Base-by-base conservation (phyloP, 257 asterid genomes). In the Forsythia viridissima region DNA sequence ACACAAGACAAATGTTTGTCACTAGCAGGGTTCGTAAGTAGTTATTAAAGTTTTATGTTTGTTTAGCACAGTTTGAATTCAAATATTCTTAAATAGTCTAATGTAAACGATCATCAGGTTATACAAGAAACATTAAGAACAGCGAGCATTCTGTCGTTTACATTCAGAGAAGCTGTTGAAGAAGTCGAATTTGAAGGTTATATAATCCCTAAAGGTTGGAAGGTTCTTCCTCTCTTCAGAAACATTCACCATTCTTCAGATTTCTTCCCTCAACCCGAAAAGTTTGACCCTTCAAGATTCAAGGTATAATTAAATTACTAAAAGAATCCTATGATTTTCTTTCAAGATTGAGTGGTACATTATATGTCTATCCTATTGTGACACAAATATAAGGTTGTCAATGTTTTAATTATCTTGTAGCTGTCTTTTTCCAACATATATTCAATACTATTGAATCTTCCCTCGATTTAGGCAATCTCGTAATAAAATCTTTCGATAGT, bases 201-300 rank as follows among this genome's bases (percentile, higher is more conserved):
- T 48, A 74, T 89, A 8, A 92, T 92, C 82, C 97, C 97, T 3
- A 92, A 90, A 78, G 97, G 97, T 39, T 92, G 97, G 94, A 92
- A 92, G 55, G 93, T 92, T 78, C 97, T 92, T 51, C 97, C 97
- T 21, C 88, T 90, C 70, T 92, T 92, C 78, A 86, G 95, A 83
- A 81, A 77, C 84, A 90, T 92, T 81, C 94, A 92, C 69, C 94
- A 92, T 43, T 86, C 76, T 48, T 73, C 91, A 0, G 88, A 90
- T 77, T 88, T 90, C 77, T 92, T 86, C 81, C 93, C 97, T 42
- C 89, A 87, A 3, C 97, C 97, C 1, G 75, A 92, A 8, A 87
- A 78, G 46, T 92, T 92, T 38, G 97, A 92, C 75, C 97, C 97
- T 55, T 86, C 97, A 2, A 85, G 97, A 85, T 92, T 92, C 16